Conservation (phyloP, 2,329 filamentous ascomycete species). For the Diaporthe velutina region DNA sequence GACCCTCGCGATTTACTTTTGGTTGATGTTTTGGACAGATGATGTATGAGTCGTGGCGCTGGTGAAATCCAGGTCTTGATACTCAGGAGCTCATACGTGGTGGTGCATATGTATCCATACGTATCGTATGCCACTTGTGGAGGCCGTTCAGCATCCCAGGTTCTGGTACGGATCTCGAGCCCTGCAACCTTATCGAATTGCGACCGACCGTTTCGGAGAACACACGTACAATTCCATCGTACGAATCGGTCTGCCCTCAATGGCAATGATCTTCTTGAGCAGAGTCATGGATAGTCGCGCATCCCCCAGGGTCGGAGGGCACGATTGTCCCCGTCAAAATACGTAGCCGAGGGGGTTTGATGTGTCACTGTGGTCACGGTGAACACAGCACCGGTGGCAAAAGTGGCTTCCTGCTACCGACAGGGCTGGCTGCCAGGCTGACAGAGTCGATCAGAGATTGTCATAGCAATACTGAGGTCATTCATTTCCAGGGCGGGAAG, state of each 20-base stretch:
- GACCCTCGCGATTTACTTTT: neutral
- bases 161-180: slow-evolving; percentile 23
- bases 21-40: neutral
- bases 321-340: neutral
- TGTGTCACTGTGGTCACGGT: neutral
- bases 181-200: slow-evolving; percentile 5
- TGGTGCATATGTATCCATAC: slow-evolving; percentile 24
- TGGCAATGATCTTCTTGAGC: slow-evolving; percentile 16
- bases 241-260: slow-evolving; percentile 5
- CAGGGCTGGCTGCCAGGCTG: neutral
- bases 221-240: neutral
- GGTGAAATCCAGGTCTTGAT: neutral
- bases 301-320: neutral
- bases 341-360: neutral
- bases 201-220: neutral
- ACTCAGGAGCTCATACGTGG: neutral
- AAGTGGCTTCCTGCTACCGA: neutral
- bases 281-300: neutral
- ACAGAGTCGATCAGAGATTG: neutral
- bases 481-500: no score
- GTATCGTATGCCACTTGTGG: neutral
- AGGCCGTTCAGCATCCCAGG: neutral
- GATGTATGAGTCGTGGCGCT: slow-evolving; percentile 2
- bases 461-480: neutral
- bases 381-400: neutral